Evolutionary conservation across 495 filamentous ascomycete genomes (phyloP).

Genomic region (Saxophila tyrrhenica): DNA sequence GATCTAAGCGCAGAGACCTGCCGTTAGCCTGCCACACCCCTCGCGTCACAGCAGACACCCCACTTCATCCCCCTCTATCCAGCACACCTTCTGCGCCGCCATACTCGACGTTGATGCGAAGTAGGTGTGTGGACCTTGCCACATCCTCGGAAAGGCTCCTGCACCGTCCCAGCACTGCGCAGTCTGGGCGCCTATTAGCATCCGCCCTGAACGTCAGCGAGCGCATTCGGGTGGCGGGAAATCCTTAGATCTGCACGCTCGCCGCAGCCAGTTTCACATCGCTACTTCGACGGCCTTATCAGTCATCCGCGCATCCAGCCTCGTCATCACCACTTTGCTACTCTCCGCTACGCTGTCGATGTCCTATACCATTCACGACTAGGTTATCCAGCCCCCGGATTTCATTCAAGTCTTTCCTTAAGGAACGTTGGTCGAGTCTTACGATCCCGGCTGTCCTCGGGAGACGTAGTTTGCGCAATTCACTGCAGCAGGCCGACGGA

Average conservation of each 20-base stretch:
- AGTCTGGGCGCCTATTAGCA: not conserved
- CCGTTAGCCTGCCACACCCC: too few relatives aligned
- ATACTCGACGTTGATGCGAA: not conserved
- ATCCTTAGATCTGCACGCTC: not conserved
- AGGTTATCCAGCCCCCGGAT: not conserved
- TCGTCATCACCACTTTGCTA: slow-evolving; percentile 7
- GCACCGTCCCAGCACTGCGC: too few relatives aligned
- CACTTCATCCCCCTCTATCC: not conserved
- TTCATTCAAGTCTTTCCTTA: slow-evolving; percentile 17
- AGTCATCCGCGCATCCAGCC: slow-evolving; percentile 9
- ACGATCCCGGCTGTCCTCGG: not conserved
- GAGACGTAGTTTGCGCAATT: not conserved
- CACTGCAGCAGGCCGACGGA: not conserved
- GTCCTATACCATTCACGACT: slow-evolving; percentile 3
- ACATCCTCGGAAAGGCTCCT: not conserved
- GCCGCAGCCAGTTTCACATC: not conserved
- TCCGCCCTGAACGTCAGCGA: not conserved
- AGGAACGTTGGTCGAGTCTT: not conserved
- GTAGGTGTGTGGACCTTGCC: not conserved
- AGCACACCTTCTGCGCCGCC: not conserved
- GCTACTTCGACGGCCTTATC: not conserved
- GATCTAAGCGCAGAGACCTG: slow-evolving; percentile 1
- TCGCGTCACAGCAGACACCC: not conserved
- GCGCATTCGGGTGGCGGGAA: not conserved
- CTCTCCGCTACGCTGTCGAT: slow-evolving; percentile 1